Evolutionary conservation across 345 rosid genomes (phyloP), one percentile per base, ranked within the genome.

Genomic region (Excoecaria cochinchinensis): DNA sequence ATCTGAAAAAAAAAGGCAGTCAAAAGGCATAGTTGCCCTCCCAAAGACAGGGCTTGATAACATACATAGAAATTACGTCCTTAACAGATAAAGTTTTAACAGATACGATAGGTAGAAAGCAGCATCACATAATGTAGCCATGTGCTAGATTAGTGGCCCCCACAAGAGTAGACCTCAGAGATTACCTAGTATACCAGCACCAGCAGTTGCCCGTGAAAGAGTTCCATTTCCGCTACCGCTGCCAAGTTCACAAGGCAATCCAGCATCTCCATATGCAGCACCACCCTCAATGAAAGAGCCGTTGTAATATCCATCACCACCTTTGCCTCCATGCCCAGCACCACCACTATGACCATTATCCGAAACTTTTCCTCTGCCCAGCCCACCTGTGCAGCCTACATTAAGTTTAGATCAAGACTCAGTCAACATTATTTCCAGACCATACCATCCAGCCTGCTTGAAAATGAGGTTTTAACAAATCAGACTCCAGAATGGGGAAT

Each of bases 211-310:
- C 58, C 93, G 91, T 12, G 84, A 80, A 40, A 88, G 87, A 71
- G 86, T 90, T 76, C 85, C 86, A 74, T 89, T 82, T 78, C 98
- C 98, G 81, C 97, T 94, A 69, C 98, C 98, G 73, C 98, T 94
- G 21, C 98, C 98, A 83, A 94, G 96, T 80, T 94, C 98, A 87
- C 98, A 94, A 22, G 98, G 98, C 82, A 94, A 77, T 76, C 92
- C 89, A 52, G 93, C 86, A 85, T 86, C 85, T 70, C 98, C 98
- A 82, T 94, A 94, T 39, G 87, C 48, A 71, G 74, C 77, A 6
- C 98, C 98, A 70, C 97, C 98, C 8, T 85, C 89, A 4, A 92
- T 74, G 72, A 84, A 85, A 80, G 81, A 87, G 76, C 92, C 95
- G 72, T 94, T 84, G 82, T 87, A 85, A 81, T 86, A 92, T 48